Evolutionary conservation across 352 stramenopile species (phyloP), one percentile per base, ranked within the genome.

Genomic region (Phytophthora colocasiae): DNA sequence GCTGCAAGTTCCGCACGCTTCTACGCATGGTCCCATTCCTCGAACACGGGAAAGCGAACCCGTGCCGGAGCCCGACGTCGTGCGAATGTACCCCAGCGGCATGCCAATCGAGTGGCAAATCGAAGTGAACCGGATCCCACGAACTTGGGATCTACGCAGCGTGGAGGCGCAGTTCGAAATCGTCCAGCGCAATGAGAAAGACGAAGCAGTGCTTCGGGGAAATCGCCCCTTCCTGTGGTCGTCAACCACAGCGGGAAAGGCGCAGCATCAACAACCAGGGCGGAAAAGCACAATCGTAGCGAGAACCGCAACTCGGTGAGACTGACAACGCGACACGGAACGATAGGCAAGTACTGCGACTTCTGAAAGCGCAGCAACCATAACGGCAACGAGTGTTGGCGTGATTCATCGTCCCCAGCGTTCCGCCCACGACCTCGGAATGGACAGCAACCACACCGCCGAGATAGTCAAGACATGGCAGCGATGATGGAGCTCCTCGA

Each of bases 131-230:
- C 43, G 43, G 22, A 49, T 34, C 22, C 34, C 10, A 19, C 43
- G 8, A 14, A 39, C 32, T 39, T 39, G 7, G n/a, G 34, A 27
- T 22, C 1, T 22, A 8, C 15, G 5, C 14, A 40, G 32, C 15
- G 9, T 51, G 22, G 32, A 54, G n/a, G 29, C 27, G 0, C 47
- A 54, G n/a, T 43, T 54, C 15, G 47, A 54, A 8, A 14, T 54
- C 0, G 19, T 41, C n/a, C 27, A 54, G 15, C 2, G 47, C 2
- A 54, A 54, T 17, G 29, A 41, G n/a, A 14, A 17, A 2, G 29
- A 54, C 4, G 31, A 32, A 14, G 29, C 31, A 29, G 3, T 29
- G 3, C 47, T 54, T 2, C 14, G 29, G 2, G 19, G 8, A 3
- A 29, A 40, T 14, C 9, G n/a, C 7, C 17, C n/a, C 19, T 19